phyloP scores from a whole-genome alignment of 2,329 filamentous ascomycete species.

The Tricladium varicosporioides region DNA sequence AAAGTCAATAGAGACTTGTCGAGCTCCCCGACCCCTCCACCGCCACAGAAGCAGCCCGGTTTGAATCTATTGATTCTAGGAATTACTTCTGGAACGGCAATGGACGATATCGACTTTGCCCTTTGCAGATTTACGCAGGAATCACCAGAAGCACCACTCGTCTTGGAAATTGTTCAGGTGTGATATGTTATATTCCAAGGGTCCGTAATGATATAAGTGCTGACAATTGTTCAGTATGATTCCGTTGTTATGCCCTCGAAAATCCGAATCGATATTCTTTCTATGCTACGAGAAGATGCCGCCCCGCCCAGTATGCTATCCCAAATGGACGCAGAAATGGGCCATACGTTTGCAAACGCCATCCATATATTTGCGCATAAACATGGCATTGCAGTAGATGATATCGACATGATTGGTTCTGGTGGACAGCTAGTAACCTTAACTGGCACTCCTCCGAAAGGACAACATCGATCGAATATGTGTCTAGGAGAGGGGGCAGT shows the following conservation, averaged over 20 bases:
- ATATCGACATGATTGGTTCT: slow-evolving; percentile 33
- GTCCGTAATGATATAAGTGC: background rate
- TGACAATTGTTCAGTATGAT: slow-evolving; percentile 28
- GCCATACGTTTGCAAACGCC: slow-evolving; percentile 33
- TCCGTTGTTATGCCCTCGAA: slow-evolving; percentile 35
- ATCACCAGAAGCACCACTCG: slow-evolving; percentile 29
- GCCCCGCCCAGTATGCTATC: slow-evolving; percentile 35
- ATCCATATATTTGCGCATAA: slow-evolving; percentile 33
- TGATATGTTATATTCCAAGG: background rate
- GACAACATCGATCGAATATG: slow-evolving; percentile 34
- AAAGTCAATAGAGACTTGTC: slow-evolving; percentile 28
- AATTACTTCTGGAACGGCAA: slow-evolving; percentile 32
- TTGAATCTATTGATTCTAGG: slow-evolving; percentile 33
- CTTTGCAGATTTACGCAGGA: slow-evolving; percentile 34
- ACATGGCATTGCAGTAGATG: slow-evolving; percentile 31
- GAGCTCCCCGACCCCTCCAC: slow-evolving; percentile 22
- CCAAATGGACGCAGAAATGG: slow-evolving; percentile 35
- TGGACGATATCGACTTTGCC: slow-evolving; percentile 35
- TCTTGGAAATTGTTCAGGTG: slow-evolving; percentile 33
- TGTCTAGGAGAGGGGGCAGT: slow-evolving; percentile 34
- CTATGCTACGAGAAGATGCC: slow-evolving; percentile 33
- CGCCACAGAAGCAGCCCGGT: slow-evolving; percentile 21
- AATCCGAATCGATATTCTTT: slow-evolving; percentile 33
- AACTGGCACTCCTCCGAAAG: slow-evolving; percentile 29
- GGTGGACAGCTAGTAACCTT: slow-evolving; percentile 33